Percentiles rank a stretch among this genome's conserved stretches.
These are phyloP conservation scores for Saccharomycopsis selenospora DNA, from an alignment of 805 yeast genomes.

Conservation along the genomic window DNA sequence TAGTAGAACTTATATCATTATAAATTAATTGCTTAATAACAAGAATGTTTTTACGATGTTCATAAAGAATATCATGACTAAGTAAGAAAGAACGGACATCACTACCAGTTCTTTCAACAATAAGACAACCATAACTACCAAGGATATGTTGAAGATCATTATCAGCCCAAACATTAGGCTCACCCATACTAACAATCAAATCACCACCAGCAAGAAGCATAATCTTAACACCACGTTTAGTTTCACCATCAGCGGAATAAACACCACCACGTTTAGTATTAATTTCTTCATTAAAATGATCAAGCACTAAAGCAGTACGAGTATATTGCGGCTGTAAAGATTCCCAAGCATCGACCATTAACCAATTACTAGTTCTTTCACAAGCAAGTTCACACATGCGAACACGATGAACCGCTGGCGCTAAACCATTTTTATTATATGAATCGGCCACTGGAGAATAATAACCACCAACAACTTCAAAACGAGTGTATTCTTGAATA, in stretches of 20 bases:
- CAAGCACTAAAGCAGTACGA: slow-evolving; percentile 90
- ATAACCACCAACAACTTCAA: slow-evolving; percentile 94
- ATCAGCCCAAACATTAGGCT: slow-evolving; percentile 98
- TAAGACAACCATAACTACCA: slow-evolving; percentile 93
- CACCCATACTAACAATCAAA: slow-evolving; percentile 98
- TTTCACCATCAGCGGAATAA: slow-evolving; percentile 45
- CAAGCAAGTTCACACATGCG: slow-evolving; percentile 98
- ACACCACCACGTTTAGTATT: slow-evolving; percentile 88
- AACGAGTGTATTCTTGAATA: slow-evolving; percentile 82
- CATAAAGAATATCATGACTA: slow-evolving; percentile 95
- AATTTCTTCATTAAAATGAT: slow-evolving; percentile 93
- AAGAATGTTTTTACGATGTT: slow-evolving; percentile 85
- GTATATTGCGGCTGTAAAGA: slow-evolving; percentile 85
- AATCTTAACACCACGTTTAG: slow-evolving; percentile 76
- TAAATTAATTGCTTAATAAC: slow-evolving; percentile 94
- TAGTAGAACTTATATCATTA: slow-evolving; percentile 92
- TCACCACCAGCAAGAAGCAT: slow-evolving; percentile 98
- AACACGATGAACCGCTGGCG: slow-evolving; percentile 82
- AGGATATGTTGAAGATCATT: slow-evolving; percentile 89
- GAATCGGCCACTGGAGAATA: slow-evolving; percentile 93
- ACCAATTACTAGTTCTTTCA: slow-evolving; percentile 93
- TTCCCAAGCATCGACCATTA: slow-evolving; percentile 99
- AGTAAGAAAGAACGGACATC: slow-evolving; percentile 90
- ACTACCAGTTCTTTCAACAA: slow-evolving; percentile 93
- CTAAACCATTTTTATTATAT: slow-evolving; percentile 88